These are phyloP conservation scores for Colletotrichum ledebouriae DNA, from an alignment of 2,329 filamentous ascomycete genomes.

Conservation along the genomic window DNA sequence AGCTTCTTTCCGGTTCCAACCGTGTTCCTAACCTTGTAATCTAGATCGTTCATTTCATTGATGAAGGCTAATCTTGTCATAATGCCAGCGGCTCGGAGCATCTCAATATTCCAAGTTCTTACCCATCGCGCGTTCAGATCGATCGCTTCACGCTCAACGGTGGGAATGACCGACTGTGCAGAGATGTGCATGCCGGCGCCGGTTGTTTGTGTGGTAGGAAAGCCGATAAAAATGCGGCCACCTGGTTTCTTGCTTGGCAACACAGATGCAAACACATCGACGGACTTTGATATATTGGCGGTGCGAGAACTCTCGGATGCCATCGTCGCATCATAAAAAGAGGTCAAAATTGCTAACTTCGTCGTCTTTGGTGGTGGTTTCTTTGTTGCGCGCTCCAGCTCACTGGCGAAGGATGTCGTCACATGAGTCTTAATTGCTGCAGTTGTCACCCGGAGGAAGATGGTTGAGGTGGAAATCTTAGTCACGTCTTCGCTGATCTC, in stretches of 20 bases:
- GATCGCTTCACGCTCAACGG: conserved; percentile 95
- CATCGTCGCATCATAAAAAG: conserved; percentile 86
- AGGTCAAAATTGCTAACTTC: conserved; percentile 87
- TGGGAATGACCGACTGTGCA: conserved; percentile 95
- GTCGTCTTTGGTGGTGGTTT: conserved; percentile 94
- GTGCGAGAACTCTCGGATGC: conserved; percentile 71
- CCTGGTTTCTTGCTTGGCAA: conserved; percentile 85
- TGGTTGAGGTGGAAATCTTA: conserved; percentile 78
- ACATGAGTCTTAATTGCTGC: conserved; percentile 85
- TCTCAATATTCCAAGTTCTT: conserved; percentile 93
- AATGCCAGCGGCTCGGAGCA: conserved; percentile 91
- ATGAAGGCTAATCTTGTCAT: conserved; percentile 89
- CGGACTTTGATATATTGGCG: conserved; percentile 66
- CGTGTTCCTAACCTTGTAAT: conserved; percentile 67
- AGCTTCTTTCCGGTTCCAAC: conserved; percentile 65
- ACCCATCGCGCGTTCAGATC: conserved; percentile 97
- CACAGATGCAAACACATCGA: conserved; percentile 90
- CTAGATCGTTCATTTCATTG: conserved; percentile 86
- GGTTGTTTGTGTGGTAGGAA: conserved; percentile 97
- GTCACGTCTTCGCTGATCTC: conserved; percentile 79
- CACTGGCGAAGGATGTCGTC: conserved; percentile 78
- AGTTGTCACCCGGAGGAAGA: conserved; percentile 90
- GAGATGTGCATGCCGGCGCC: conserved; percentile 94
- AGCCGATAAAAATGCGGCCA: conserved; percentile 95
- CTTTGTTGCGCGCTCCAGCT: conserved; percentile 95